Evolutionary conservation across 139 green algal species (phyloP).

Genomic region (Auxenochlorella pyrenoidosa): DNA sequence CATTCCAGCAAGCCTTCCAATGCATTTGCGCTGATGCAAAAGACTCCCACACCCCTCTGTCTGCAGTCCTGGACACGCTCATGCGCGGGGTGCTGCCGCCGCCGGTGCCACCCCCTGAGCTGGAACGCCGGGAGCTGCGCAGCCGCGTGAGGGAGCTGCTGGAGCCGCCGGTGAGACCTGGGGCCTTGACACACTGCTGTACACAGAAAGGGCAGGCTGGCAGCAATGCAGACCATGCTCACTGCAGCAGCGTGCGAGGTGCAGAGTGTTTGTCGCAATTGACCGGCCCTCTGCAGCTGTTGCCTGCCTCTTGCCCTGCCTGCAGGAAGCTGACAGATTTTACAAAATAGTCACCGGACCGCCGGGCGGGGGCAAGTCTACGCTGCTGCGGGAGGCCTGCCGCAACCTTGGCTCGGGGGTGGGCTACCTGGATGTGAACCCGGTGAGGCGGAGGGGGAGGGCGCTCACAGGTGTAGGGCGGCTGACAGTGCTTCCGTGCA

Average conservation of each 20-base stretch:
- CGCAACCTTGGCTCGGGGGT: slow-evolving; percentile 20
- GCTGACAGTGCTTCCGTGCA: too few relatives aligned
- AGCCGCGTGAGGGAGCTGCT: not conserved
- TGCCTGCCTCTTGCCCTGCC: not conserved
- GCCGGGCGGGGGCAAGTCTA: slow-evolving; percentile 36
- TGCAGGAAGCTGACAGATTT: slow-evolving; percentile 30
- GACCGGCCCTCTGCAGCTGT: too few relatives aligned
- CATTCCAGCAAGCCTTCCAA: too few relatives aligned
- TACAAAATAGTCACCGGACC: slow-evolving; percentile 35
- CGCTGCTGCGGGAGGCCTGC: slow-evolving; percentile 24
- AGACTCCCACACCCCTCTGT: too few relatives aligned
- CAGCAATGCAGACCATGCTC: too few relatives aligned
- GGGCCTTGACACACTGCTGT: too few relatives aligned
- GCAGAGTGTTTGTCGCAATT: too few relatives aligned
- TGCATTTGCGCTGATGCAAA: too few relatives aligned
- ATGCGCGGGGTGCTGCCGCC: slow-evolving; percentile 27
- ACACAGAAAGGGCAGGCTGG: too few relatives aligned
- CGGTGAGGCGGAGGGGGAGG: not conserved
- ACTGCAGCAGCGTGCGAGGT: too few relatives aligned
- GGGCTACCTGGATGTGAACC: slow-evolving; percentile 22
- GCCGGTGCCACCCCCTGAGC: slow-evolving; percentile 3
- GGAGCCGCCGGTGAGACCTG: not conserved
- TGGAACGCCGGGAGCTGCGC: slow-evolving; percentile 5
- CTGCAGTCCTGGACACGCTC: slow-evolving; percentile 26
- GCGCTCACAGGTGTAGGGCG: too few relatives aligned